Base-by-base conservation (phyloP, 2,329 filamentous ascomycete genomes). In the Biscogniauxia marginata region DNA sequence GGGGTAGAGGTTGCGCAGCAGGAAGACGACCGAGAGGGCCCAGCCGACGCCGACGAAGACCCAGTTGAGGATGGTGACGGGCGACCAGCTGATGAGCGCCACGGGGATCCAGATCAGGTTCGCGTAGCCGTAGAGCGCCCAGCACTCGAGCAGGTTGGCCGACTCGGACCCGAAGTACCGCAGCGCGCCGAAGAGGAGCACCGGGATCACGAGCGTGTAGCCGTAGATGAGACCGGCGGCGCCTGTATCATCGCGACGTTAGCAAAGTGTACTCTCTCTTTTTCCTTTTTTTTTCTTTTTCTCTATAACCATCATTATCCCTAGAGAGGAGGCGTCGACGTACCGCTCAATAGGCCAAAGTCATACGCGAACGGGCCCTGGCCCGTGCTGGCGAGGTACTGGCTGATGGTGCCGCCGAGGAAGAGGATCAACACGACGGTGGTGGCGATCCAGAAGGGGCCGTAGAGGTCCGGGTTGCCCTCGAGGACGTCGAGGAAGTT, bases 51-150 rank as follows among this genome's bases (percentile, higher is more conserved):
- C 92, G 16, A 97, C 93, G 73, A 99, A 96, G 18, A 91, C 84
- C 84, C 91, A 98, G 78, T 99, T 99, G 63, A 99, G 84, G 54
- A 91, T 85, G 53, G 85, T 86, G 65, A 97, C 78, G 52, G 89
- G 89, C 62, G 89, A 93, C 90, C 93, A 97, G 71, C 89, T 92
- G 64, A 97, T 90, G 60, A 96, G 77, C 49, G 95, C 93, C 46
- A 99, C 93, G 2, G 89, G 91, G 66, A 99, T 93, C 95, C 95
- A 99, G 70, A 99, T 91, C 68, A 99, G 79, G 77, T 99, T 99
- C 55, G 89, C 85, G 79, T 99, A 99, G 53, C 95, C 95, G 74
- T 98, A 99, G 34, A 99, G 79, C 57, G 92, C 90, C 86, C 91
- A 93, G 79, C 92, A 96, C 78, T 99, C 95, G 64, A 99, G 84